Evolutionary conservation across 176 grass and related monocot genomes (phyloP).

Genomic region (Carex kokanica): DNA sequence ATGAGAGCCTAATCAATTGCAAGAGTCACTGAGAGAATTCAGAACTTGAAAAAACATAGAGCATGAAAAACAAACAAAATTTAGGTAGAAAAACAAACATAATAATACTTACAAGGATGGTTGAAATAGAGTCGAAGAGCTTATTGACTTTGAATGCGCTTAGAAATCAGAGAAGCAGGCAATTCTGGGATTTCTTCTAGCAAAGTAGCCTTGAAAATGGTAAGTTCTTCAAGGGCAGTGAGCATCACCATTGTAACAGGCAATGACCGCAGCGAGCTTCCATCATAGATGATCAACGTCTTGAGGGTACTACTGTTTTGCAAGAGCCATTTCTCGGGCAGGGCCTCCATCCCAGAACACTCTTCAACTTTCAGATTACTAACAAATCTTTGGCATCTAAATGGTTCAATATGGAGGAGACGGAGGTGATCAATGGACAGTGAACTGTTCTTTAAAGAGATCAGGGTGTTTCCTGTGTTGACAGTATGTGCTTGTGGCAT

Average conservation of each 20-base stretch:
- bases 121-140: no score
- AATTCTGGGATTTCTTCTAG: constrained; percentile 28
- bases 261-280: constrained; percentile 25
- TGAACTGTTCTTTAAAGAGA: not conserved
- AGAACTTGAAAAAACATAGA: not conserved
- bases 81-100: not conserved
- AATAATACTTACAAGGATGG: no score
- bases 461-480: not conserved
- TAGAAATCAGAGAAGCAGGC: constrained; percentile 11
- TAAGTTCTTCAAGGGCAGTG: not conserved
- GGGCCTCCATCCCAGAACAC: not conserved
- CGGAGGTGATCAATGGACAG: constrained; percentile 28
- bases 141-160: no score
- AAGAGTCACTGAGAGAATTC: not conserved
- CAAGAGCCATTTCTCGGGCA: constrained; percentile 42
- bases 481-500: not conserved
- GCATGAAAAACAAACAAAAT: not conserved
- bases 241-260: constrained; percentile 10
- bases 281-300: not conserved
- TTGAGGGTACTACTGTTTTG: constrained; percentile 22
- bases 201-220: not conserved
- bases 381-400: constrained; percentile 29
- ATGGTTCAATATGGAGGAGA: constrained; percentile 24
- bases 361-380: not conserved
- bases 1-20: not conserved